These are phyloP conservation scores for Hepatocystis sp. DNA, from an alignment of 169 alveolate species.

Conservation along the genomic window DNA sequence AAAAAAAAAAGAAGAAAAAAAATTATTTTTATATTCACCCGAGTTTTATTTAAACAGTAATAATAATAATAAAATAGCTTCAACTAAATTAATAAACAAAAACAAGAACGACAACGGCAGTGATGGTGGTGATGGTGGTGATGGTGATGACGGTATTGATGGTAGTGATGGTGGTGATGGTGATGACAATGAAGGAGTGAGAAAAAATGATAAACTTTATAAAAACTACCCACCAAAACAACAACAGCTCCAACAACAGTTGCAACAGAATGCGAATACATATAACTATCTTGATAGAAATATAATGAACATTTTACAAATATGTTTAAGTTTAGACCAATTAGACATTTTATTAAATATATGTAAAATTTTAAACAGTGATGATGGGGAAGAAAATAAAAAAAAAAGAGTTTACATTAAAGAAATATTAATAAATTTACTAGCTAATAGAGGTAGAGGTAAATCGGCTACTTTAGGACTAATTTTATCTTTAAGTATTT, in stretches of 20 bases:
- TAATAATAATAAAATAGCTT: too few relatives aligned
- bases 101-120: background rate
- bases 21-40: constrained; percentile 31
- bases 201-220: too few relatives aligned
- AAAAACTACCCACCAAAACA: too few relatives aligned
- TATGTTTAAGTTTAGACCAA: constrained; percentile 68
- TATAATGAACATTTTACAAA: constrained; percentile 21
- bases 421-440: constrained; percentile 35
- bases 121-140: background rate
- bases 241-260: too few relatives aligned
- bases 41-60: too few relatives aligned
- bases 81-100: background rate
- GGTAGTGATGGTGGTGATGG: background rate
- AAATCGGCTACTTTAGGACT: constrained; percentile 99
- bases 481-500: constrained; percentile 93
- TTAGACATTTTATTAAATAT: constrained; percentile 28
- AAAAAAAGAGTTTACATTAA: too few relatives aligned
- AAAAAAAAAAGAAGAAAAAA: constrained; percentile 71
- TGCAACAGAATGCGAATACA: background rate
- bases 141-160: background rate
- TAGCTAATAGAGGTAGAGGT: constrained; percentile 99
- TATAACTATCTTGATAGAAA: constrained; percentile 23
- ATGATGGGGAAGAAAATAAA: constrained; percentile 41
- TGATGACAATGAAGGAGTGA: background rate
- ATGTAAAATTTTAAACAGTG: constrained; percentile 63